Percentiles rank a stretch among this genome's conserved stretches.
phyloP scores from a whole-genome alignment of 1,284 basidiomycete species.

The Ganoderma meredithae region DNA sequence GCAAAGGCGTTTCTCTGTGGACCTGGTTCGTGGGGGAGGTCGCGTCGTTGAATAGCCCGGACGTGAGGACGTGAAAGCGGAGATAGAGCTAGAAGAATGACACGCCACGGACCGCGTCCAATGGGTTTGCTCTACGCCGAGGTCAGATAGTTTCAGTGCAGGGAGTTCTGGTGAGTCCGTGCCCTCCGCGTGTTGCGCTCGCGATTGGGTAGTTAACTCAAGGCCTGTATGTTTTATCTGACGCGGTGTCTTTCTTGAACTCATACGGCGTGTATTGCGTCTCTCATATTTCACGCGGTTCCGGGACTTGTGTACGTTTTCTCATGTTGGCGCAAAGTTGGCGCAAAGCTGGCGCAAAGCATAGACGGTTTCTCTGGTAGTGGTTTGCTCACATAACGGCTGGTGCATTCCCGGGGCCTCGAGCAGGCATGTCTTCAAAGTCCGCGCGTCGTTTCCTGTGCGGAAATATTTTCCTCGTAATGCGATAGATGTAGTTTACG shows the following conservation, averaged over 20 bases:
- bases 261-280: not conserved
- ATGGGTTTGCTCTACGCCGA: conserved; percentile 45
- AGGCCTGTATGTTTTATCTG: not conserved
- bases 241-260: not conserved
- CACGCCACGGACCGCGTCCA: conserved; percentile 40
- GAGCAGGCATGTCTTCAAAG: too few species aligned
- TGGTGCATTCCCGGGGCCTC: too few species aligned
- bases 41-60: conserved; percentile 40
- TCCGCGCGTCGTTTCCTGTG: too few species aligned
- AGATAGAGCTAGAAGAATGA: conserved; percentile 40
- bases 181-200: not conserved
- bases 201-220: not conserved
- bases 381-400: too few species aligned
- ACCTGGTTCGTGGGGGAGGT: conserved; percentile 45
- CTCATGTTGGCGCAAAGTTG: too few species aligned
- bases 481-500: too few species aligned
- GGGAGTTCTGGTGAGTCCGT: conserved; percentile 45
- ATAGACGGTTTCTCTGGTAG: too few species aligned
- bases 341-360: too few species aligned
- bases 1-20: conserved; percentile 48
- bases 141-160: conserved; percentile 45
- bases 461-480: too few species aligned
- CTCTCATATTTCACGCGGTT: not conserved
- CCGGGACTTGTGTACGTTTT: too few species aligned
- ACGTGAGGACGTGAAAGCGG: conserved; percentile 36